Evolutionary conservation across 75 land plant genomes (phyloP).

Genomic region (Picea sitchensis): DNA sequence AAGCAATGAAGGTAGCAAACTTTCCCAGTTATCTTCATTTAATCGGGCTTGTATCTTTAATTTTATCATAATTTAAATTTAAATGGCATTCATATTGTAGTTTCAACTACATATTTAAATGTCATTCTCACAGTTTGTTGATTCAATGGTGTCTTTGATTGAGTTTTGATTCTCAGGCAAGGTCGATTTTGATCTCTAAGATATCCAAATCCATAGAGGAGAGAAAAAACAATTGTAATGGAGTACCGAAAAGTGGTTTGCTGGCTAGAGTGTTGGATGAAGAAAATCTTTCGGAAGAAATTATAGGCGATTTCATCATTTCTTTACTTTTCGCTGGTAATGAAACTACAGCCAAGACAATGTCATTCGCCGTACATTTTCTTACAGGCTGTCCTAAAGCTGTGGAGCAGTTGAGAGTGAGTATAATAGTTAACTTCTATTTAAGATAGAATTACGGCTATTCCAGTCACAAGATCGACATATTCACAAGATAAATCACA

Average conservation of each 20-base stretch:
- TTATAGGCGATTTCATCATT: constrained; percentile 36
- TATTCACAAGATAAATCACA: constrained; percentile 50
- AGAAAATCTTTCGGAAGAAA: constrained; percentile 35
- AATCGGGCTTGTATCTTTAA: neutral
- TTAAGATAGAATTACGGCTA: no score
- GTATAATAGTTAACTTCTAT: constrained; percentile 16
- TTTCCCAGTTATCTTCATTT: neutral
- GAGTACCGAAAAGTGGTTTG: constrained; percentile 9
- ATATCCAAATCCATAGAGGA: neutral
- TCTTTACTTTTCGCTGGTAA: constrained; percentile 60
- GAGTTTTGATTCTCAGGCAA: neutral
- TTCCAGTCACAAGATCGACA: no score
- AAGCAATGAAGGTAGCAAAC: constrained; percentile 46
- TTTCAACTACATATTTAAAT: neutral
- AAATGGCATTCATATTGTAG: no score
- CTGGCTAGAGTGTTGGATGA: constrained; percentile 37
- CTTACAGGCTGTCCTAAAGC: constrained; percentile 41
- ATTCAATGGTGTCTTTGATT: neutral
- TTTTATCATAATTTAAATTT: no score
- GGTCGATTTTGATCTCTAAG: neutral
- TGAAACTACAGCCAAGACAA: constrained; percentile 51
- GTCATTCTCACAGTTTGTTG: neutral
- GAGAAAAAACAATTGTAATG: neutral
- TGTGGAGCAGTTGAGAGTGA: constrained; percentile 16
- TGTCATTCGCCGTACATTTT: constrained; percentile 56